Base-by-base conservation (phyloP, 2,329 filamentous ascomycete genomes). In the Paecilomyces dactylethromorphus region DNA sequence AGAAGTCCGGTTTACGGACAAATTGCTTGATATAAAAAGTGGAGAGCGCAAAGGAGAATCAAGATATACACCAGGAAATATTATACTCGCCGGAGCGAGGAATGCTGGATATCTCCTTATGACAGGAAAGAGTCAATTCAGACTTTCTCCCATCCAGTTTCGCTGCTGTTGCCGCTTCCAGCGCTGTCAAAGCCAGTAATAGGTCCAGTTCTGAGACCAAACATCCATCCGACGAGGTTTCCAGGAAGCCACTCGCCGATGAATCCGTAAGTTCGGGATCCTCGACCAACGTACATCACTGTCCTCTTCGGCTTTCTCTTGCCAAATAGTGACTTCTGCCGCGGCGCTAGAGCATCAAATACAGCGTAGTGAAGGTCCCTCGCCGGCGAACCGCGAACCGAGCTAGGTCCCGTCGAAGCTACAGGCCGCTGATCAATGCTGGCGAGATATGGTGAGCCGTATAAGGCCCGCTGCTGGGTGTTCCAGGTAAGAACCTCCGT, bases 181-280 rank as follows among this genome's bases (percentile, higher is more conserved):
- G 63, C 59, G 35, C 68, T 68, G 24, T 69, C 68, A 26, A 56
- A 61, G 56, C 57, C 10, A 18, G 56, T 57, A 1, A 55, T 29
- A 59, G 65, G 63, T 51, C 69, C 67, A 57, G 65, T 65, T 61
- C 87, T 81, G 59, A 92, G 84, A 11, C 92, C 92, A 84, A 97
- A 88, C 89, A 97, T 96, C 89, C 91, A 94, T 1, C 87, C 87
- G n/a, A 97, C 88, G 15, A 97, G 71, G 2, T 86, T 82, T 21
- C 84, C 81, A 1, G 94, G 93, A 24, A 89, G 82, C 84, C 88
- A 93, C 45, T 84, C 83, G 5, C 92, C 94, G 7, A 97, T 88
- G 31, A 97, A 81, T 45, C 90, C 89, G 74, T 97, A 97, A 0
- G 92, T 81, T 58, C 88, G 81, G 55, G 91, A 91, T 6, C 94